Evolutionary conservation across 148 eudicot species (phyloP).

Genomic region (Rhododendron vialii): DNA sequence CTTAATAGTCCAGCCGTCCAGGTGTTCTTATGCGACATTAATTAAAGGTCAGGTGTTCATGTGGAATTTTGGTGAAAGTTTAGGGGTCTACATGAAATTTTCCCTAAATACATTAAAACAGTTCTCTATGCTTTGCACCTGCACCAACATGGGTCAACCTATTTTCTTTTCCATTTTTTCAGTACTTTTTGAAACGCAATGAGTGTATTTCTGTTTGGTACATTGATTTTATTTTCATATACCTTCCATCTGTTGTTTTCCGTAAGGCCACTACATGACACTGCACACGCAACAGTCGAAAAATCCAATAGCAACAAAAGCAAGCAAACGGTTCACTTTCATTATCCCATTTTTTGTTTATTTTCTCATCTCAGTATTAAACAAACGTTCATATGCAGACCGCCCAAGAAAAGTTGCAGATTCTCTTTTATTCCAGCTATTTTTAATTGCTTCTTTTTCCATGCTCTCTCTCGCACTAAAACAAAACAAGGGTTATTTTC

Average conservation of each 20-base stretch:
- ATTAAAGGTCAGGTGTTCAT: too few relatives aligned
- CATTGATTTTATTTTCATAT: neutral
- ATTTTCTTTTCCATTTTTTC: neutral
- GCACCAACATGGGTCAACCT: neutral
- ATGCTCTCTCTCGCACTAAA: neutral
- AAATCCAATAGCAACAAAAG: constrained; percentile 5
- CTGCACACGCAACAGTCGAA: neutral
- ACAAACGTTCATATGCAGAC: constrained; percentile 37
- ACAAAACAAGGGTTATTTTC: constrained; percentile 3
- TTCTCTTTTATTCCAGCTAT: neutral
- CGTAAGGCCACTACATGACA: neutral
- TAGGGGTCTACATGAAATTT: too few relatives aligned
- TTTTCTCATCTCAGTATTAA: constrained; percentile 10
- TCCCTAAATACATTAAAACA: neutral
- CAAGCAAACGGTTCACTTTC: constrained; percentile 6
- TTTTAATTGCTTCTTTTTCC: neutral
- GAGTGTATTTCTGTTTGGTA: neutral
- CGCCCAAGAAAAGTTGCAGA: constrained; percentile 34
- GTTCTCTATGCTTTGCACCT: neutral
- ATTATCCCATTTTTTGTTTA: neutral
- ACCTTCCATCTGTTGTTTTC: neutral
- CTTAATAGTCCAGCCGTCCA: too few relatives aligned
- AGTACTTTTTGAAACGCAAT: neutral
- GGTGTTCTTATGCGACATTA: too few relatives aligned
- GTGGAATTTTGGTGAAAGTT: too few relatives aligned